Evolutionary conservation across 192 early-diverging fungal species (phyloP), one percentile per base, ranked within the genome.

Genomic region (Umbelopsis vinacea): DNA sequence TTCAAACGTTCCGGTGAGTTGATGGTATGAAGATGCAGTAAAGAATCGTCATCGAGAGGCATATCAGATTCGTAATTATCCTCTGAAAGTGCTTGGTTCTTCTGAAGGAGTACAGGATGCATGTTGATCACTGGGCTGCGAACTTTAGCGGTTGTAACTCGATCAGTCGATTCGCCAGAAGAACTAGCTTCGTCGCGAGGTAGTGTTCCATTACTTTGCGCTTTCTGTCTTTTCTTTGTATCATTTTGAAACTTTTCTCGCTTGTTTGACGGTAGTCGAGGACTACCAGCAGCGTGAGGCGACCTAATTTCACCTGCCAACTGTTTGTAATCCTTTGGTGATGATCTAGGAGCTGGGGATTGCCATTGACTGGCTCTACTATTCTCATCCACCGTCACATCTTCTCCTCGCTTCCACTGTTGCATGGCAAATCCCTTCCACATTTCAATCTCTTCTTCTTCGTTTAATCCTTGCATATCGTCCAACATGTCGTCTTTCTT

Each of bases 401-500:
- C 33, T 14, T 37, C 57, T 37, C 33, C 33, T 14, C 15, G 33
- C 11, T 22, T 29, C 57, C 57, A 63, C 26, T 37, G 57, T 17
- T 63, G 26, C 57, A 63, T n/a, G 0, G 57, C 57, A 33, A 63
- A 63, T 19, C 57, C 57, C 19, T 63, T 63, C 57, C 57, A 63
- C 57, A 63, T 29, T 35, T 63, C 57, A n/a, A 63, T 35, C 15
- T 63, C 33, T 63, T 63, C 57, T 8, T 63, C 33, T 37, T 63
- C 57, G 33, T 6, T 35, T 15, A 63, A 5, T 1, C 24, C 17
- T 63, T 6, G 26, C 8, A 63, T 19, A 14, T 63, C 57, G n/a
- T 8, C 11, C 48, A 6, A 21, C 4, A 50, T 6, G 29, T 5
- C 12, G 11, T 63, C 14, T 7, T 29, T 26, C 26, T 29, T 37